Evolutionary conservation across 2,329 filamentous ascomycete species (phyloP).

Genomic region (Pseudodiploospora longispora): DNA sequence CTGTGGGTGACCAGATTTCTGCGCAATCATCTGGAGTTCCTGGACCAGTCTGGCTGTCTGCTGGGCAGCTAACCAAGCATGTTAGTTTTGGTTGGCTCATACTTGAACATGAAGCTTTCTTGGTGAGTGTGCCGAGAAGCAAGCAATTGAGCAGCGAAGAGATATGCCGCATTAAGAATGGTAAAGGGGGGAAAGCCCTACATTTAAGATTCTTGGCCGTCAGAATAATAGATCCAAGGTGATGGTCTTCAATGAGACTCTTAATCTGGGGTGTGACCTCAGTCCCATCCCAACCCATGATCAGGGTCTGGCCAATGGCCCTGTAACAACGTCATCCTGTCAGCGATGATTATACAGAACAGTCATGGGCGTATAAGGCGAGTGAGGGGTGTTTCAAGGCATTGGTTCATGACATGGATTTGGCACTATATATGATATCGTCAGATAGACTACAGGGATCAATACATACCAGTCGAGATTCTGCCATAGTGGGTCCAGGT

Average conservation of each 20-base stretch:
- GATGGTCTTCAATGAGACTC: constrained; percentile 71
- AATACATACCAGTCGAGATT: constrained; percentile 63
- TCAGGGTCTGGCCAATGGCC: constrained; percentile 68
- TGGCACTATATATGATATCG: too few species aligned
- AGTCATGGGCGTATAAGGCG: too few species aligned
- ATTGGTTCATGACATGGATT: too few species aligned
- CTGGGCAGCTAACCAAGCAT: constrained; percentile 62
- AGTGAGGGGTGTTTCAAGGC: too few species aligned
- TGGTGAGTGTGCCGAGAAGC: neutral
- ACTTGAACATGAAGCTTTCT: constrained; percentile 2
- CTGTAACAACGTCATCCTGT: constrained; percentile 29
- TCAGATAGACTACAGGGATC: too few species aligned
- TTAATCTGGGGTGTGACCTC: constrained; percentile 76
- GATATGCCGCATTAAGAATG: neutral
- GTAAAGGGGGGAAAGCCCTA: constrained; percentile 30
- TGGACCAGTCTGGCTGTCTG: constrained; percentile 82
- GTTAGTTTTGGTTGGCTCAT: constrained; percentile 9
- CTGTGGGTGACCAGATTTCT: constrained; percentile 80
- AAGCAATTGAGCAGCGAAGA: neutral
- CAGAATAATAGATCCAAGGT: constrained; percentile 79
- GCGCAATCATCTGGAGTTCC: constrained; percentile 86
- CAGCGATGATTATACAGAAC: too few species aligned
- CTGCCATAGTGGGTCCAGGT: constrained; percentile 60
- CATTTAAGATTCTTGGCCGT: constrained; percentile 82
- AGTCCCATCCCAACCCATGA: constrained; percentile 82